Percentiles rank a stretch among this genome's conserved stretches.
Conservation (phyloP, 139 green algal genomes). For the Diplosphaera chodatii region DNA sequence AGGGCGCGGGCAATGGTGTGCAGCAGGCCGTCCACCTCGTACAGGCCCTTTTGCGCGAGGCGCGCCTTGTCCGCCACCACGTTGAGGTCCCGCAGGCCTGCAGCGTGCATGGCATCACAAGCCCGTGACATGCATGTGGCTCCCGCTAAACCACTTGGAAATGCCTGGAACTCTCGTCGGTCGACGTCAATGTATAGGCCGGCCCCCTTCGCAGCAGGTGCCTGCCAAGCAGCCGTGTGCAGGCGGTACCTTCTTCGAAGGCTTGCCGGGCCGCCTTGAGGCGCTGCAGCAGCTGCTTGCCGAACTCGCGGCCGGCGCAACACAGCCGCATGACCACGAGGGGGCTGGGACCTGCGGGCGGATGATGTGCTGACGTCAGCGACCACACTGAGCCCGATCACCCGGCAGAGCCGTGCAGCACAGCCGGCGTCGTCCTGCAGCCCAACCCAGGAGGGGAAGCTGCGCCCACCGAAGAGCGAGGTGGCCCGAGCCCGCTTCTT, state of each 20-base stretch:
- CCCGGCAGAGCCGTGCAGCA: neutral
- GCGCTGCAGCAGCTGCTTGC: conserved; percentile 1
- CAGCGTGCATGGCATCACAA: no score
- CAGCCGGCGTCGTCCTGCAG: neutral
- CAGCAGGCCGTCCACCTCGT: neutral
- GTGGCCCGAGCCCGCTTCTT: neutral
- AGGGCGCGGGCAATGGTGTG: neutral
- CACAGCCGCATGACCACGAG: neutral
- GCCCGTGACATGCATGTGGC: no score
- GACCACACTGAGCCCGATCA: neutral
- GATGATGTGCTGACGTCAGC: neutral
- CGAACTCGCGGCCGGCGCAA: neutral
- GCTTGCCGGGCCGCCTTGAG: neutral
- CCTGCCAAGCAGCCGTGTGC: neutral
- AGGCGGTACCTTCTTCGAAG: neutral
- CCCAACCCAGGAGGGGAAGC: neutral
- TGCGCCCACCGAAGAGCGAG: neutral
- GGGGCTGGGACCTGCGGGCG: neutral
- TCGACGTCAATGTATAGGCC: no score
- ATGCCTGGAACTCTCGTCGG: no score
- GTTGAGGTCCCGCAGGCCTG: neutral
- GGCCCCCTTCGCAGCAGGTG: no score
- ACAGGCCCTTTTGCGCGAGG: neutral
- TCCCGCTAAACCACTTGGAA: no score
- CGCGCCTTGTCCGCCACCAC: neutral